A percentile compares a stretch with the other conserved stretches of the same genome.
These are phyloP conservation scores for Adiantum capillusveneris DNA, from an alignment of 75 land plant species.

Conservation along the genomic window DNA sequence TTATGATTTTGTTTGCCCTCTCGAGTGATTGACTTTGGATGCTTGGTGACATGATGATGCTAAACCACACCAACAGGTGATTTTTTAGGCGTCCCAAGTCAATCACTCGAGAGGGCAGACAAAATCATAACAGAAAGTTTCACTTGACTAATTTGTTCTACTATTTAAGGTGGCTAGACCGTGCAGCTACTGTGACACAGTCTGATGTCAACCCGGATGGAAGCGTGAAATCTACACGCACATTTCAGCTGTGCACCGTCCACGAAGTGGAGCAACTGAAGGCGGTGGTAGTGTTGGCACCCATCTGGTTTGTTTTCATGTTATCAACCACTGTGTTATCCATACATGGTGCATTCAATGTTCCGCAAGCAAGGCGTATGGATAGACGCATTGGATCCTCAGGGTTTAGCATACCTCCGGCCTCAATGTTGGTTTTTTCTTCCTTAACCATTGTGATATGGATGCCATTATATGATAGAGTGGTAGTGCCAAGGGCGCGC, in stretches of 20 bases:
- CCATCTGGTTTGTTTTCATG: slow-evolving; percentile 39
- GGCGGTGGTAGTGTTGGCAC: slow-evolving; percentile 27
- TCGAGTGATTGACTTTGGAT: too few relatives aligned
- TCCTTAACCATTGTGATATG: background rate
- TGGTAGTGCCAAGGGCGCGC: slow-evolving; percentile 5
- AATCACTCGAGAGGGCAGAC: too few relatives aligned
- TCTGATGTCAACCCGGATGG: too few relatives aligned
- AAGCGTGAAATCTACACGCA: too few relatives aligned
- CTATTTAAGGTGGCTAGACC: too few relatives aligned
- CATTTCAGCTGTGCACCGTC: slow-evolving; percentile 29
- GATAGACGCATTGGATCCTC: slow-evolving; percentile 6
- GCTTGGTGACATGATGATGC: too few relatives aligned
- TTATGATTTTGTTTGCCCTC: too few relatives aligned
- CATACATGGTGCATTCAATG: slow-evolving; percentile 7
- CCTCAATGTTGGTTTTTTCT: slow-evolving; percentile 8
- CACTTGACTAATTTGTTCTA: too few relatives aligned
- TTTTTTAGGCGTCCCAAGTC: too few relatives aligned
- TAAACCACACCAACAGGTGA: too few relatives aligned
- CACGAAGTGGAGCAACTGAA: slow-evolving; percentile 53
- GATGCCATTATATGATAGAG: slow-evolving; percentile 15
- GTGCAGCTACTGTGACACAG: too few relatives aligned
- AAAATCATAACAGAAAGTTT: too few relatives aligned
- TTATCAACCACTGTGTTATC: slow-evolving; percentile 28
- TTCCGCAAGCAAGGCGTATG: slow-evolving; percentile 13
- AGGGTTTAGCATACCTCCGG: slow-evolving; percentile 10